phyloP scores from a whole-genome alignment of 257 asterid genomes.

The Solanum pennellii region DNA sequence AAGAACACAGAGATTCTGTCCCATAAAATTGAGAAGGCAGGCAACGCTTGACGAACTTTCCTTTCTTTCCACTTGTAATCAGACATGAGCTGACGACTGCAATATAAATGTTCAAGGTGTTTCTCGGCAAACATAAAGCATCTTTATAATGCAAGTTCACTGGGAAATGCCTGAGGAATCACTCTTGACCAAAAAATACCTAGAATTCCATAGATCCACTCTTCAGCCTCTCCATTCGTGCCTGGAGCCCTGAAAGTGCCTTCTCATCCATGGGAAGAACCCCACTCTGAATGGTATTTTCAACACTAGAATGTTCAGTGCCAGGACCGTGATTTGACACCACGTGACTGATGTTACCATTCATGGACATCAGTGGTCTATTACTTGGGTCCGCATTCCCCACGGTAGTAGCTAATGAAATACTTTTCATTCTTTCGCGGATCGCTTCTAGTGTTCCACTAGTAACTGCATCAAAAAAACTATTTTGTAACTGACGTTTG shows the following conservation, averaged over 20 bases:
- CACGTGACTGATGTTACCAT: constrained; percentile 32
- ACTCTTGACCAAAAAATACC: neutral
- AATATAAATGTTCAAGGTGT: neutral
- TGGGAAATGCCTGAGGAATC: neutral
- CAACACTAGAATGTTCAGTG: constrained; percentile 31
- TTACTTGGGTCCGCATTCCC: constrained; percentile 51
- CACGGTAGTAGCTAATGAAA: constrained; percentile 62
- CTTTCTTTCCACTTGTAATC: neutral
- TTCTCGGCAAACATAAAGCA: neutral
- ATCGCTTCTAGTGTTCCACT: constrained; percentile 89
- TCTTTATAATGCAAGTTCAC: neutral
- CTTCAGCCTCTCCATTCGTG: constrained; percentile 95
- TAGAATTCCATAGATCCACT: constrained; percentile 64
- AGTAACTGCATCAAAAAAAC: constrained; percentile 46
- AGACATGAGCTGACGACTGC: neutral
- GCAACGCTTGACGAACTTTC: neutral
- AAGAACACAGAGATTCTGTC: neutral
- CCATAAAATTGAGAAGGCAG: neutral
- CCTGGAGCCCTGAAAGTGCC: constrained; percentile 95
- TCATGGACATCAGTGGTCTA: constrained; percentile 45
- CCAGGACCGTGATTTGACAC: constrained; percentile 23
- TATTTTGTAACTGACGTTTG: neutral
- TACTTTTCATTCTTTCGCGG: constrained; percentile 98
- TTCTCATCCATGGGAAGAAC: constrained; percentile 94
- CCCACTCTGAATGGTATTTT: constrained; percentile 40